A percentile compares a stretch with the other conserved stretches of the same genome.
Conservation (phyloP, 306 rosid genomes). For the Castanea mollissima region DNA sequence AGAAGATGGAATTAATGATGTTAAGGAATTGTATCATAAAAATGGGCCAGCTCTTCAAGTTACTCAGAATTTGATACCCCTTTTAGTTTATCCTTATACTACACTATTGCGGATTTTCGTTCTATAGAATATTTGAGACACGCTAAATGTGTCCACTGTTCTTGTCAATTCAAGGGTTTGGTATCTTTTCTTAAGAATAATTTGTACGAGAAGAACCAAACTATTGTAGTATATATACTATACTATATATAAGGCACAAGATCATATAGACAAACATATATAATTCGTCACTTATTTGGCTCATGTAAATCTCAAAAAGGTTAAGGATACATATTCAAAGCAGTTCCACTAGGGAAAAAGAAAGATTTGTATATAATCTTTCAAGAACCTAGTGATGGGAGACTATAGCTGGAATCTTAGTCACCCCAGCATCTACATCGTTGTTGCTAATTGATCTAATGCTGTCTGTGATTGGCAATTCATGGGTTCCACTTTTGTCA, state of each 20-base stretch:
- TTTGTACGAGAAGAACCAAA: too few species aligned
- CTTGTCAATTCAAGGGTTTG: too few species aligned
- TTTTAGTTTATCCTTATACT: too few species aligned
- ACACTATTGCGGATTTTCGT: too few species aligned
- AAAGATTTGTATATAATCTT: not conserved
- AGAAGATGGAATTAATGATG: too few species aligned
- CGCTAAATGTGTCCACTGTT: too few species aligned
- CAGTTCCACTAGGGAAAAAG: not conserved
- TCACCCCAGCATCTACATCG: not conserved
- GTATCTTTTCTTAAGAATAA: too few species aligned
- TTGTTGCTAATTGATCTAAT: constrained; percentile 17
- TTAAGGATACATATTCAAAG: not conserved
- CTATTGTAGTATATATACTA: too few species aligned
- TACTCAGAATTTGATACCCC: too few species aligned
- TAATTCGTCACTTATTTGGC: not conserved
- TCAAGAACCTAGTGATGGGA: not conserved
- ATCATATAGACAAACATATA: not conserved
- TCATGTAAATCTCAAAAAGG: not conserved
- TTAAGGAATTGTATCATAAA: too few species aligned
- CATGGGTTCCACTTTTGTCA: constrained; percentile 38
- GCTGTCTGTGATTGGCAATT: constrained; percentile 55
- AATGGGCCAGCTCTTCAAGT: too few species aligned
- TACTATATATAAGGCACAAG: not conserved
- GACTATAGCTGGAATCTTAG: constrained; percentile 14
- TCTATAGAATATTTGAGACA: too few species aligned